These are phyloP conservation scores for Ascosphaera pollenicola DNA, from an alignment of 2,329 filamentous ascomycete species.

Conservation along the genomic window DNA sequence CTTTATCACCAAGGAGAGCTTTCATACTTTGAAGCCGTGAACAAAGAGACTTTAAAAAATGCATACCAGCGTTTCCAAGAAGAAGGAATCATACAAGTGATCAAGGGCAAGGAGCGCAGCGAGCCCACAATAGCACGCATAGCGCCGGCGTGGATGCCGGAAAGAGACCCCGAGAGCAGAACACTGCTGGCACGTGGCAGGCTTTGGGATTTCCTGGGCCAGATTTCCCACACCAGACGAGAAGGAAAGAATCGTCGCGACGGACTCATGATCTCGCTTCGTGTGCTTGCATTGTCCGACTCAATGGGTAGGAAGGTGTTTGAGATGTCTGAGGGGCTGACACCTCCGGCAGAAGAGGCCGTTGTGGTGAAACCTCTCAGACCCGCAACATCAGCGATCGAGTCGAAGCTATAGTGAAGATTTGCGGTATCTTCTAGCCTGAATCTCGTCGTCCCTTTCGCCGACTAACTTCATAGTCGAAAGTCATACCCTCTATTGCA, in stretches of 20 bases:
- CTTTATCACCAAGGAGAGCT: constrained; percentile 94
- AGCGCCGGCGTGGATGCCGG: constrained; percentile 51
- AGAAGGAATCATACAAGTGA: constrained; percentile 63
- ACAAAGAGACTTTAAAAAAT: constrained; percentile 94
- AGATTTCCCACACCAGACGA: constrained; percentile 58
- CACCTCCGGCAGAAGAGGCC: constrained; percentile 8
- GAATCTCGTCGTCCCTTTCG: no score
- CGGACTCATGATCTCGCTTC: constrained; percentile 63
- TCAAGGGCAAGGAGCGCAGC: constrained; percentile 37
- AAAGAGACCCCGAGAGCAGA: constrained; percentile 38
- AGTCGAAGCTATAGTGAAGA: constrained; percentile 10
- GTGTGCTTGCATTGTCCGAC: constrained; percentile 61
- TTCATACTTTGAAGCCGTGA: constrained; percentile 93
- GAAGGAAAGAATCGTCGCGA: constrained; percentile 96
- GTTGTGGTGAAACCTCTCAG: constrained; percentile 16
- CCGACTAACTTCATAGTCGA: no score
- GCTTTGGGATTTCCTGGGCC: constrained; percentile 80
- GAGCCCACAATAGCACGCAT: constrained; percentile 33
- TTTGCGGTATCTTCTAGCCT: no score
- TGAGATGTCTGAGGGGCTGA: constrained; percentile 6
- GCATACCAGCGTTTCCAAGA: constrained; percentile 73
- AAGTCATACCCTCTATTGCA: no score
- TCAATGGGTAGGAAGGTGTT: constrained; percentile 49
- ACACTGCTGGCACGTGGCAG: constrained; percentile 46
- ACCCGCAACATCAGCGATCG: constrained; percentile 15